Evolutionary conservation across 179 eudicot genomes (phyloP).

Genomic region (Corrigiola litoralis): DNA sequence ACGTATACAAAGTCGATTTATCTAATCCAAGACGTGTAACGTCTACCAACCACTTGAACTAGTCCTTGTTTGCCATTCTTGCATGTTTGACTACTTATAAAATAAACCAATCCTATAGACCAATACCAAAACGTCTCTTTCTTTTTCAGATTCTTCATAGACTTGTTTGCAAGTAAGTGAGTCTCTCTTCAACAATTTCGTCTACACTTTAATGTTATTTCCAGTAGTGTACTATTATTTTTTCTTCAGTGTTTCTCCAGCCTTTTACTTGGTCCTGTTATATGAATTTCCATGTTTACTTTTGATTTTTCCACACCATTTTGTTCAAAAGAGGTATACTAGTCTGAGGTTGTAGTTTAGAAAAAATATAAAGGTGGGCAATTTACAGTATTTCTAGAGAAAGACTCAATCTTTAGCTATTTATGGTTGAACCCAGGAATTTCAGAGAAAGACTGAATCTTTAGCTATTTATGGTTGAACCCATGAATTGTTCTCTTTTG

Average conservation of each 20-base stretch:
- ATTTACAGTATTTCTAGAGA: neutral
- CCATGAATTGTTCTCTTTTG: conserved; percentile 15
- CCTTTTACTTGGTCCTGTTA: conserved; percentile 30
- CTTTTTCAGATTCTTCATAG: conserved; percentile 26
- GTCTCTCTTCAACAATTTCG: conserved; percentile 32
- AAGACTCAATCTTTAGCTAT: too few relatives aligned
- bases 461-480: conserved; percentile 24
- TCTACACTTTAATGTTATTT: conserved; percentile 13
- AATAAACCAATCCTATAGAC: neutral
- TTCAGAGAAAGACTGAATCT: conserved; percentile 16
- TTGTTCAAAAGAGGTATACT: conserved; percentile 6
- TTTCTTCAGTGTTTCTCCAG: conserved; percentile 14
- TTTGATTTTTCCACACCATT: conserved; percentile 32
- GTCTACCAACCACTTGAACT: too few relatives aligned
- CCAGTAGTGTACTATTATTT: neutral
- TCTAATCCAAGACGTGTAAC: too few relatives aligned
- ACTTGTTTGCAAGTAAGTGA: conserved; percentile 24
- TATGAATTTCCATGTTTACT: conserved; percentile 8
- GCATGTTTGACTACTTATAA: too few relatives aligned
- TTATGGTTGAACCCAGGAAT: conserved; percentile 22
- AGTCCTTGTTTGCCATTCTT: too few relatives aligned
- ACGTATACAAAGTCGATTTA: too few relatives aligned
- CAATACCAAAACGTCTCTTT: conserved; percentile 22
- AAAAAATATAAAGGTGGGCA: conserved; percentile 9
- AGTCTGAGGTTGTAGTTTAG: conserved; percentile 27